A percentile compares a stretch with the other conserved stretches of the same genome.
These are phyloP conservation scores for Lycium ferocissimum DNA, from an alignment of 257 asterid genomes.

Conservation along the genomic window DNA sequence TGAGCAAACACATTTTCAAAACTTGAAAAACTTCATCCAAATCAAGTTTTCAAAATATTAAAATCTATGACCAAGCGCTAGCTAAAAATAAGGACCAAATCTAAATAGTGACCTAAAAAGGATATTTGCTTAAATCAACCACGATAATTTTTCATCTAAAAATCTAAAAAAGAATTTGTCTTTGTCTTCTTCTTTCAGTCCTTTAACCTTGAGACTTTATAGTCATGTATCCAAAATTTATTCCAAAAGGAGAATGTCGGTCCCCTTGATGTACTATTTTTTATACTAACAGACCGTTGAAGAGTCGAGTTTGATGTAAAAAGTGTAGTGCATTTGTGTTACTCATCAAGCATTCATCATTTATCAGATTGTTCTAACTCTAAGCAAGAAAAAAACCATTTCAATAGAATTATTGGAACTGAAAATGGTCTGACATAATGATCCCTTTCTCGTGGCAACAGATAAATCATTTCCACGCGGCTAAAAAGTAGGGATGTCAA, in stretches of 20 bases:
- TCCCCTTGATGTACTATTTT: not conserved
- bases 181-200: not conserved
- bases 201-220: not conserved
- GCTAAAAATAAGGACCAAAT: too few relatives aligned
- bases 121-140: too few relatives aligned
- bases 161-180: not conserved
- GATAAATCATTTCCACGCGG: too few relatives aligned
- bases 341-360: not conserved
- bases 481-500: too few relatives aligned
- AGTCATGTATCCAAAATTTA: not conserved
- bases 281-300: not conserved
- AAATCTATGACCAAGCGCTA: too few relatives aligned
- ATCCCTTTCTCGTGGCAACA: too few relatives aligned
- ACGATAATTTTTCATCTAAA: not conserved
- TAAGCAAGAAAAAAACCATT: not conserved
- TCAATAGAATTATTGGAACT: not conserved
- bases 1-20: too few relatives aligned
- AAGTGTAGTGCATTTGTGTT: not conserved
- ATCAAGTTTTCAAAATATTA: too few relatives aligned
- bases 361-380: not conserved
- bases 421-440: not conserved
- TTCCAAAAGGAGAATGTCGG: not conserved
- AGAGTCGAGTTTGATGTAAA: not conserved
- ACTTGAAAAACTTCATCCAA: too few relatives aligned
- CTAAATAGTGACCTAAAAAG: too few relatives aligned